A percentile compares a stretch with the other conserved stretches of the same genome.
Conservation (phyloP, 176 grass and related monocot species). For the Carex pumila region DNA sequence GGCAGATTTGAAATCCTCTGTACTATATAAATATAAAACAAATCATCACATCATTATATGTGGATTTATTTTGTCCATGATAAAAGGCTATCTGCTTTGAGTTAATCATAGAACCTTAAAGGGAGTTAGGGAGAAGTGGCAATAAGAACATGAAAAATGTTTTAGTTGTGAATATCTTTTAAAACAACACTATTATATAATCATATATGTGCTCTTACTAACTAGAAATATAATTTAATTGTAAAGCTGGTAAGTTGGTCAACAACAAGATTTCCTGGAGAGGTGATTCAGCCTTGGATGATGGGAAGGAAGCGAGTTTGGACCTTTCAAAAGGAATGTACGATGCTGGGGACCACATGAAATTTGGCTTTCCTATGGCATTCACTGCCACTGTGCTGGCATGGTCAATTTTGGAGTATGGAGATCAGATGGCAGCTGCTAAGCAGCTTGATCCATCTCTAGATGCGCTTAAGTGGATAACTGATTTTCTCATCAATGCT, state of each 20-base stretch:
- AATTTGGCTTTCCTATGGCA: conserved; percentile 89
- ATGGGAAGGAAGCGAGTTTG: conserved; percentile 60
- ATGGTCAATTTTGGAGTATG: conserved; percentile 87
- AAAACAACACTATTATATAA: background rate
- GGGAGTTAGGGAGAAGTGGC: no score
- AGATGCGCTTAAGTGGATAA: conserved; percentile 71
- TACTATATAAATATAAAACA: background rate
- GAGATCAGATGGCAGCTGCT: conserved; percentile 71
- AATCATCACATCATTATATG: background rate
- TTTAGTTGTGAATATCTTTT: background rate
- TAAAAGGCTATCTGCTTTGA: background rate
- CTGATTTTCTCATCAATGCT: conserved; percentile 71
- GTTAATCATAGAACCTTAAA: background rate
- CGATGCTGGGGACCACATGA: conserved; percentile 83
- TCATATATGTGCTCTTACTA: background rate
- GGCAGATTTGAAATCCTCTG: background rate
- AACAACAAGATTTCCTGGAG: conserved; percentile 84
- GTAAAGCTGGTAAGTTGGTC: conserved; percentile 72
- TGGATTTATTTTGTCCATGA: background rate
- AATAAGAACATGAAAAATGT: background rate
- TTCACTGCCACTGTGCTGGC: conserved; percentile 72
- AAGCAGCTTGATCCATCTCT: conserved; percentile 69
- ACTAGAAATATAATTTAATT: background rate
- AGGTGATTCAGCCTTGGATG: conserved; percentile 62
- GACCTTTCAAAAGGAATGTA: conserved; percentile 97